phyloP scores from a whole-genome alignment of 192 early-diverging fungal genomes.

The Coemansia sp. region DNA sequence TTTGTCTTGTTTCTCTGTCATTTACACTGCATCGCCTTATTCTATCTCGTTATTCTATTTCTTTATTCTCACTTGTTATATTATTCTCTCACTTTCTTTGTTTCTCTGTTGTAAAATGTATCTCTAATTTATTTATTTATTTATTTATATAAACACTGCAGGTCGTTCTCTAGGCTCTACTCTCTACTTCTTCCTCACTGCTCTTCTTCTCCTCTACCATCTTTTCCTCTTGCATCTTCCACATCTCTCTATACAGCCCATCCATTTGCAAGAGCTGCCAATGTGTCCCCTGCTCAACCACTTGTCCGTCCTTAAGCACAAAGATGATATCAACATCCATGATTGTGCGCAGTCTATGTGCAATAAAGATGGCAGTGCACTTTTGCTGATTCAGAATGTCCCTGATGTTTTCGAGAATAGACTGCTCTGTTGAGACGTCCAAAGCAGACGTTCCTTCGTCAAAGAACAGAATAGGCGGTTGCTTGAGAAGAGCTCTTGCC shows the following conservation, averaged over 20 bases:
- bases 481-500: constrained; percentile 55
- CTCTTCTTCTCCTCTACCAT: neutral
- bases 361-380: constrained; percentile 91
- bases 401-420: constrained; percentile 85
- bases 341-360: constrained; percentile 90
- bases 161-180: too few relatives aligned
- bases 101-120: neutral
- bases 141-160: neutral
- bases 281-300: constrained; percentile 86
- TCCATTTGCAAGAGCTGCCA: constrained; percentile 65
- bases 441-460: constrained; percentile 69
- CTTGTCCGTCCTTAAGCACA: constrained; percentile 83
- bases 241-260: constrained; percentile 89
- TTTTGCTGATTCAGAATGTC: constrained; percentile 62
- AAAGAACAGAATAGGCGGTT: constrained; percentile 61
- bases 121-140: neutral
- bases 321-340: constrained; percentile 88
- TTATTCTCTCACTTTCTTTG: neutral
- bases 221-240: constrained; percentile 59
- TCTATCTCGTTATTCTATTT: too few relatives aligned
- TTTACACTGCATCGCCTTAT: too few relatives aligned
- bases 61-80: neutral
- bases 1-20: too few relatives aligned
- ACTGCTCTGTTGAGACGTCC: constrained; percentile 65
- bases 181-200: neutral